A percentile compares a stretch with the other conserved stretches of the same genome.
These are phyloP conservation scores for Russula vinacea DNA, from an alignment of 768 basidiomycete species.

Conservation along the genomic window DNA sequence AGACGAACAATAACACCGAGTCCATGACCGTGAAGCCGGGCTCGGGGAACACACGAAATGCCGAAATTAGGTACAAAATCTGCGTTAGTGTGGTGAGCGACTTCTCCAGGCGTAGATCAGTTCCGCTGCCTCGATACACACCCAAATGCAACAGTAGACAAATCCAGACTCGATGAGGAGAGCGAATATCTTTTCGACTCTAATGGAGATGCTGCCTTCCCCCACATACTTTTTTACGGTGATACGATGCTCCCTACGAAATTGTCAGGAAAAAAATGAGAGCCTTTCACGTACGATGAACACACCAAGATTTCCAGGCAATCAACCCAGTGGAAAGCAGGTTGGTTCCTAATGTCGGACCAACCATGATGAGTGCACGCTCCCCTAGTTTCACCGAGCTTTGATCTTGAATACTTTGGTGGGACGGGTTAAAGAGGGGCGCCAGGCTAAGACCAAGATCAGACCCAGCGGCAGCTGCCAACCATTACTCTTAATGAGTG, in stretches of 20 bases:
- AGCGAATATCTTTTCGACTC: constrained; percentile 22
- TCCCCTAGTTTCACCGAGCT: constrained; percentile 8
- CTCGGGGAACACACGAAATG: constrained; percentile 15
- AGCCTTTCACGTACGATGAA: background rate
- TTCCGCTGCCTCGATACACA: background rate
- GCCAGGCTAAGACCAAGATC: constrained; percentile 12
- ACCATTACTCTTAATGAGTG: background rate
- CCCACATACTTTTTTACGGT: constrained; percentile 12
- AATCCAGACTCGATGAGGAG: constrained; percentile 24
- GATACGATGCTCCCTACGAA: constrained; percentile 16
- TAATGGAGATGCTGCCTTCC: constrained; percentile 9
- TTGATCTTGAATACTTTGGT: constrained; percentile 7
- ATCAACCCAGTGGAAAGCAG: constrained; percentile 23
- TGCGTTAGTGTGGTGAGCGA: background rate
- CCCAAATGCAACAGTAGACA: constrained; percentile 22
- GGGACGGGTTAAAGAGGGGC: constrained; percentile 12
- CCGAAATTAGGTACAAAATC: constrained; percentile 17
- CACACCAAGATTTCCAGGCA: constrained; percentile 24
- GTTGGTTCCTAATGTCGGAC: constrained; percentile 20
- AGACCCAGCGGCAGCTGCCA: constrained; percentile 16
- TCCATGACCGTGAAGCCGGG: constrained; percentile 16
- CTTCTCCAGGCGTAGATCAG: background rate
- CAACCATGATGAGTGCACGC: constrained; percentile 12
- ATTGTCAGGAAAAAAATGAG: constrained; percentile 3
- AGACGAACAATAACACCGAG: constrained; percentile 9